These are phyloP conservation scores for Alternaria postmessia DNA, from an alignment of 2,329 filamentous ascomycete species.

Conservation along the genomic window DNA sequence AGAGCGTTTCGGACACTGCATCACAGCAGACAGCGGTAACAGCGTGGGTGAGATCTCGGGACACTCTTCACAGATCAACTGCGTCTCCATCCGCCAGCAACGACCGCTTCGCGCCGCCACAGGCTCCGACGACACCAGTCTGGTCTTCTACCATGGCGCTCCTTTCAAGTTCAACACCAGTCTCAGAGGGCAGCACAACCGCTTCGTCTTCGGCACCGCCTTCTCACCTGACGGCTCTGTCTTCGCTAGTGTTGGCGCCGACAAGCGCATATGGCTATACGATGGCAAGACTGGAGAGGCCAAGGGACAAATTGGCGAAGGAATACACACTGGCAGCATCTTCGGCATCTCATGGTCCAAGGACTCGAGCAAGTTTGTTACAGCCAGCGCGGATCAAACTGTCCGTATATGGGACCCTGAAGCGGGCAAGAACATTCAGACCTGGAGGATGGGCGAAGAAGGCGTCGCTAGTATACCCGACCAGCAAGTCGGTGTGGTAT, in stretches of 20 bases:
- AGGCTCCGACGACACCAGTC: constrained; percentile 84
- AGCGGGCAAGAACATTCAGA: constrained; percentile 76
- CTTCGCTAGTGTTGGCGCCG: constrained; percentile 90
- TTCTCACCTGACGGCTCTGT: constrained; percentile 88
- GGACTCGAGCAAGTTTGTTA: constrained; percentile 86
- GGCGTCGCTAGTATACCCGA: constrained; percentile 75
- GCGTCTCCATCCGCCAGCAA: constrained; percentile 87
- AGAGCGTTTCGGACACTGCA: constrained; percentile 91
- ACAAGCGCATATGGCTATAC: constrained; percentile 91
- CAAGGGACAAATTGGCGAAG: constrained; percentile 77
- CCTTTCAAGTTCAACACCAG: constrained; percentile 97
- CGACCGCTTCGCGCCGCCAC: constrained; percentile 91
- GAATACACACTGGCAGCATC: constrained; percentile 90
- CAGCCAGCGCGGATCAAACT: constrained; percentile 91
- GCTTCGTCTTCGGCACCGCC: constrained; percentile 85
- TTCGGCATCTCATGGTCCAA: constrained; percentile 90
- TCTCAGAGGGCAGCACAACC: constrained; percentile 78
- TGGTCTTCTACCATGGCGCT: constrained; percentile 92
- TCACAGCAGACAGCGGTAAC: constrained; percentile 91
- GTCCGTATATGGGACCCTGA: constrained; percentile 95
- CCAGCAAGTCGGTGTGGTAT: constrained; percentile 95
- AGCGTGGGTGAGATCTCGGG: constrained; percentile 93
- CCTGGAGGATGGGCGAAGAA: constrained; percentile 84
- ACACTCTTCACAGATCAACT: constrained; percentile 89
- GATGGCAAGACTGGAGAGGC: constrained; percentile 94